Evolutionary conservation across 495 filamentous ascomycete genomes (phyloP), one percentile per base, ranked within the genome.

Genomic region (Aspergillus conjunctus): DNA sequence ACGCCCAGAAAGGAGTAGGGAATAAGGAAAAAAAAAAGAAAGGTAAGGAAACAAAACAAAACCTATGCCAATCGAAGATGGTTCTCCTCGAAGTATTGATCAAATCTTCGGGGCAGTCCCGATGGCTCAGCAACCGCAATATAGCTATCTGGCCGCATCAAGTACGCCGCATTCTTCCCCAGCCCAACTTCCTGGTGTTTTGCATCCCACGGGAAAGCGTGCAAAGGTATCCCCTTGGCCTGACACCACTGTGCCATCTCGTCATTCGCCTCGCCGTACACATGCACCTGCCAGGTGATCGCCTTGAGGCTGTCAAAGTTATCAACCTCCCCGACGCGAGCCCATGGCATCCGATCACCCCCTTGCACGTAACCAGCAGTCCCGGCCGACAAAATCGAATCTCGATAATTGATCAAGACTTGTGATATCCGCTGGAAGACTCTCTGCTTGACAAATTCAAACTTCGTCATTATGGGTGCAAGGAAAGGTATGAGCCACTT

Each of bases 271-370:
- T 62, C 53, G 0, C 73, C 72, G 57, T 77, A 76, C 1, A 75
- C 69, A 58, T 76, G 75, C 15, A 76, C 55, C 39, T 76, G 71
- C 72, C 73, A 77, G 15, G 61, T 59, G 7, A 76, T 68, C 4
- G 65, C 58, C 9, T 45, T 59, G 1, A 77, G 55, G 4, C 64
- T 69, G 7, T 68, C 69, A 34, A 68, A 75, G 31, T 77, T 73
- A 45, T 77, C 75, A 4, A 55, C 20, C 3, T 59, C 33, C 4
- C 68, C 66, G 1, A 67, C 71, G 15, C 56, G 57, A 1, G 60
- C 71, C 74, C 74, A 77, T 4, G 73, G 74, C 20, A 76, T 17
- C 12, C 74, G 73, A 43, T 76, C 72, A 14, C 74, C 73, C 1
- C 73, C 65, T 9, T 76, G 68, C 1, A 77, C 51, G 7, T 11